Conservation (phyloP, 176 grass and related monocot genomes). For the Rhynchospora tenuis region DNA sequence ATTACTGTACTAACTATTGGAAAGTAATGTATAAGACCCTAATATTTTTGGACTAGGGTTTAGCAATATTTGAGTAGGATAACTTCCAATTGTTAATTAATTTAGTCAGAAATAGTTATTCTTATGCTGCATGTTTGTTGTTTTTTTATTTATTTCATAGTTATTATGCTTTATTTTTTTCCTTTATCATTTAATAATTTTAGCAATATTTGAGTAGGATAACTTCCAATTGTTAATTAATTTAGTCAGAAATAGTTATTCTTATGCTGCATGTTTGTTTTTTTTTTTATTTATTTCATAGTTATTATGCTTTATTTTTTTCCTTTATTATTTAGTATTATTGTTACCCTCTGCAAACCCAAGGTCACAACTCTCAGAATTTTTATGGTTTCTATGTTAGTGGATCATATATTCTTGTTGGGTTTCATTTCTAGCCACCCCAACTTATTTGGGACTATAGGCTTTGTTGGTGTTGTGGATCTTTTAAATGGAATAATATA, state of each 20-base stretch:
- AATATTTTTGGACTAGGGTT: not conserved
- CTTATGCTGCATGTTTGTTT: not conserved
- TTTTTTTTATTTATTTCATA: not conserved
- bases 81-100: not conserved
- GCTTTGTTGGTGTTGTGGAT: no score
- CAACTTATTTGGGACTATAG: no score
- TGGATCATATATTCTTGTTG: no score
- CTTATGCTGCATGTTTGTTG: not conserved
- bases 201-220: not conserved
- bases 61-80: not conserved
- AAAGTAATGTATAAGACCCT: not conserved
- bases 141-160: not conserved
- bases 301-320: not conserved
- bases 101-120: no score
- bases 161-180: not conserved
- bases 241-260: no score
- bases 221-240: not conserved
- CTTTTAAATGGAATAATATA: no score
- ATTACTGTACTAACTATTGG: constrained; percentile 18
- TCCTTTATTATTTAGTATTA: no score
- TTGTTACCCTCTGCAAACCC: no score
- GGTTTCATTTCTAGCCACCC: no score
- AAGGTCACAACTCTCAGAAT: no score
- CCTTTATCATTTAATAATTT: no score
- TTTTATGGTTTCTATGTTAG: no score